Base-by-base conservation (phyloP, 805 yeast species). In the Nakazawaea sp. region DNA sequence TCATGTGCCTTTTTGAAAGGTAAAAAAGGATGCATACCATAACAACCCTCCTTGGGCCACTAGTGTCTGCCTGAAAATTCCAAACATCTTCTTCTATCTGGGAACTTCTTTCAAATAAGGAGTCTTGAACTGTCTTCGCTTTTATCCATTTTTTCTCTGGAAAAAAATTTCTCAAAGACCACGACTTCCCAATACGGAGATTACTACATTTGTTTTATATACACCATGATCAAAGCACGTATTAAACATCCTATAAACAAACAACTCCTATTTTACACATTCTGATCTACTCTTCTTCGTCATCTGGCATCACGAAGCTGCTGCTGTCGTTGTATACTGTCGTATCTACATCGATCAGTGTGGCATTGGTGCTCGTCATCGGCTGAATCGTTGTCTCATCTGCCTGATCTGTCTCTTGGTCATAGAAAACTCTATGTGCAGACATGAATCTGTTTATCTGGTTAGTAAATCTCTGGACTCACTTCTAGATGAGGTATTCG, bases 1-100 rank as follows among this genome's bases (percentile, higher is more conserved):
- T n/a, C 10, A 11, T 12, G 11, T 3, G 23, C 9, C 27, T 17
- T 17, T 20, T n/a, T n/a, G n/a, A n/a, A n/a, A n/a, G n/a, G n/a
- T n/a, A n/a, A n/a, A n/a, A n/a, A n/a, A n/a, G n/a, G 35, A 15
- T 26, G 58, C 68, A 21, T 53, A 67, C 87, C 92, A 84, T 36
- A 86, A 62, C 48, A 81, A 74, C 18, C 96, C 95, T 35, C 95
- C 87, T 30, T 75, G 57, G 7, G 69, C 56, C 17, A 68, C 66
- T 34, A 65, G 53, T 16, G 87, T 59, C 13, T 81, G 59, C 62
- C 70, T 78, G 55, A 85, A 83, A 15, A 89, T 76, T 36, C 94
- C 92, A 49, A 78, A 74, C 85, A 79, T 78, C n/a, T n/a, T n/a
- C n/a, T n/a, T n/a, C n/a, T n/a, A n/a, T n/a, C n/a, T n/a, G n/a